phyloP scores from a whole-genome alignment of 176 grass and related monocot genomes.

The Zoysia japonica region DNA sequence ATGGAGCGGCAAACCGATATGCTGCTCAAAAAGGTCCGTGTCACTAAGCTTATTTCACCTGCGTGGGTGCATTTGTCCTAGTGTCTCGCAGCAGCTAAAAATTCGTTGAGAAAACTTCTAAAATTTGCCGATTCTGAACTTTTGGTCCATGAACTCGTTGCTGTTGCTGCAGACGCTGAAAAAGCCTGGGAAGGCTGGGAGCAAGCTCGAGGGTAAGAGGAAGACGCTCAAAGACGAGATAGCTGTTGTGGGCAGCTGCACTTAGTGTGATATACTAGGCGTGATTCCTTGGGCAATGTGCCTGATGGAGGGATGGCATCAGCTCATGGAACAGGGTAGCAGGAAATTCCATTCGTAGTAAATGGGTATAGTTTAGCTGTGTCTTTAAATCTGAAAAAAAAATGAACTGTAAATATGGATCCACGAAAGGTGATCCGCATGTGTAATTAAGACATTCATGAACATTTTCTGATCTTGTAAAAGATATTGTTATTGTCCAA shows the following conservation, averaged over 20 bases:
- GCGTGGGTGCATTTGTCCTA: not conserved
- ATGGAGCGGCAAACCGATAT: constrained; percentile 80
- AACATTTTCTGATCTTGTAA: not conserved
- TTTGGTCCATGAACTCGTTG: not conserved
- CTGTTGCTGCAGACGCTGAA: constrained; percentile 41
- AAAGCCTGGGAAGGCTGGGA: constrained; percentile 20
- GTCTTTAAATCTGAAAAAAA: not conserved
- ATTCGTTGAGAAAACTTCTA: not conserved
- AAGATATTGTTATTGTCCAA: not conserved
- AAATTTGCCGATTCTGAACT: not conserved
- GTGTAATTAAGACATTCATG: not conserved
- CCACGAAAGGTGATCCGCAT: not conserved
- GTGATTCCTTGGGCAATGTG: too few species aligned
- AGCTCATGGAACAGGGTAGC: too few species aligned
- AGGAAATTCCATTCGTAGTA: too few species aligned
- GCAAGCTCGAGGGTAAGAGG: constrained; percentile 45
- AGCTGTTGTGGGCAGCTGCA: constrained; percentile 45
- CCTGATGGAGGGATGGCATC: too few species aligned
- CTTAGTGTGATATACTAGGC: constrained; percentile 6
- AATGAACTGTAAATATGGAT: not conserved
- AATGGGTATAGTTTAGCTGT: too few species aligned
- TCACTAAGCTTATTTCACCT: not conserved
- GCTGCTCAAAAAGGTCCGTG: constrained; percentile 72
- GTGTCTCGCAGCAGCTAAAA: not conserved
- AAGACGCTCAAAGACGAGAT: constrained; percentile 50